Percentiles rank a stretch among this genome's conserved stretches.
phyloP scores from a whole-genome alignment of 768 basidiomycete species.

The Rickenella mellea region DNA sequence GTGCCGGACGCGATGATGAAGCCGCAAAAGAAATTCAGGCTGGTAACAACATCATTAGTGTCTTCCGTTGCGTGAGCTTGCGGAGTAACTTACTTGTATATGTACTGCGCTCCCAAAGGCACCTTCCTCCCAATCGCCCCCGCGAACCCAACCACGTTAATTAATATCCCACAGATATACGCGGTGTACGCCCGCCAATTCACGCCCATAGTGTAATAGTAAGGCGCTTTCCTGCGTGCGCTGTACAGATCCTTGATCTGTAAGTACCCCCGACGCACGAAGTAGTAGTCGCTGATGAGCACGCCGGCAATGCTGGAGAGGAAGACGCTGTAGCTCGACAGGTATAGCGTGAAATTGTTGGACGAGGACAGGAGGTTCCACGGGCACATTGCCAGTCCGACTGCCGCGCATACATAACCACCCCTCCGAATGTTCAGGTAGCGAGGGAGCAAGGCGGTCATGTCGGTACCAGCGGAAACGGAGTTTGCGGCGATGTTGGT shows the following conservation, averaged over 20 bases:
- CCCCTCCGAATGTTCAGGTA: slow-evolving; percentile 84
- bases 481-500: slow-evolving; percentile 81
- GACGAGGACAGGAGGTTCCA: slow-evolving; percentile 70
- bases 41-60: not conserved
- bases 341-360: slow-evolving; percentile 71
- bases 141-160: slow-evolving; percentile 77
- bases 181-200: slow-evolving; percentile 65
- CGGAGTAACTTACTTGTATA: slow-evolving; percentile 32
- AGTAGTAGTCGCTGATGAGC: slow-evolving; percentile 71
- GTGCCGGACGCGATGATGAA: slow-evolving; percentile 58
- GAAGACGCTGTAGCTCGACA: slow-evolving; percentile 77
- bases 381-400: slow-evolving; percentile 66
- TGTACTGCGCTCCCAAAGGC: slow-evolving; percentile 57
- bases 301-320: slow-evolving; percentile 74
- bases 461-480: slow-evolving; percentile 74
- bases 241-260: slow-evolving; percentile 66
- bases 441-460: slow-evolving; percentile 69
- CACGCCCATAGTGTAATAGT: slow-evolving; percentile 65
- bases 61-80: not conserved
- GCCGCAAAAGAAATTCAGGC: slow-evolving; percentile 63
- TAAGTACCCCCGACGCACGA: slow-evolving; percentile 62
- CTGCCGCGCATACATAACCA: slow-evolving; percentile 72
- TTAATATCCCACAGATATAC: slow-evolving; percentile 65
- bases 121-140: slow-evolving; percentile 57
- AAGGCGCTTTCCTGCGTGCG: slow-evolving; percentile 49